Percentiles rank a stretch among this genome's conserved stretches.
Conservation (phyloP, 2,329 filamentous ascomycete species). For the Scytalidium sp. region DNA sequence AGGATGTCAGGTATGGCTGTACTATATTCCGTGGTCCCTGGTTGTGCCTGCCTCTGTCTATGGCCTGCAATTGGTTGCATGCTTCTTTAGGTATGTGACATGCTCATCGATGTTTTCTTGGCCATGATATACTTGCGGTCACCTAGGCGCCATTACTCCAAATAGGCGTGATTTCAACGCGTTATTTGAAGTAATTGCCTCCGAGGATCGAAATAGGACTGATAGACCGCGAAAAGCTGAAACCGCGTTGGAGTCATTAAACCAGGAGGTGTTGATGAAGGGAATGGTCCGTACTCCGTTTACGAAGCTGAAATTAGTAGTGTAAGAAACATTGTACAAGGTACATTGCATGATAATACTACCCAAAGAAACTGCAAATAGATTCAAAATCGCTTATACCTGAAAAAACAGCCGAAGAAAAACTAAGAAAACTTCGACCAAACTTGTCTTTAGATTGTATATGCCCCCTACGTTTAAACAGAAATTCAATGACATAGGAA, state of each 20-base stretch:
- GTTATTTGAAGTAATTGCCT: constrained; percentile 8
- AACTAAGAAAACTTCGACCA: too few species aligned
- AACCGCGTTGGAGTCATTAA: not conserved
- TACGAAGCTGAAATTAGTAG: not conserved
- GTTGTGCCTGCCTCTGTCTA: constrained; percentile 14
- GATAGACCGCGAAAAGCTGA: not conserved
- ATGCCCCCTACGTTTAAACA: too few species aligned
- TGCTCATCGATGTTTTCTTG: constrained; percentile 16
- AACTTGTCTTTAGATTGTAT: too few species aligned
- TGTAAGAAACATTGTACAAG: not conserved
- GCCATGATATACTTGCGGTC: constrained; percentile 14
- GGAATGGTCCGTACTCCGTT: not conserved
- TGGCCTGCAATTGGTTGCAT: constrained; percentile 16
- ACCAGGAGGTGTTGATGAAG: not conserved
- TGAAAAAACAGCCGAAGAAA: not conserved
- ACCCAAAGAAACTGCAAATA: too few species aligned
- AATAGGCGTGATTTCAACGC: constrained; percentile 10
- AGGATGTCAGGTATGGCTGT: constrained; percentile 15
- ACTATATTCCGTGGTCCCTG: constrained; percentile 16
- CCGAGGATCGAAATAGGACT: not conserved
- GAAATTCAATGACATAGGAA: too few species aligned
- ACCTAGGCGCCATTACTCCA: constrained; percentile 12
- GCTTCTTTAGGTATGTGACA: constrained; percentile 18
- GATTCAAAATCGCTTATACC: not conserved
- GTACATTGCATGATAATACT: not conserved